Evolutionary conservation across 345 rosid species (phyloP).

Genomic region (Acer yangbiense): DNA sequence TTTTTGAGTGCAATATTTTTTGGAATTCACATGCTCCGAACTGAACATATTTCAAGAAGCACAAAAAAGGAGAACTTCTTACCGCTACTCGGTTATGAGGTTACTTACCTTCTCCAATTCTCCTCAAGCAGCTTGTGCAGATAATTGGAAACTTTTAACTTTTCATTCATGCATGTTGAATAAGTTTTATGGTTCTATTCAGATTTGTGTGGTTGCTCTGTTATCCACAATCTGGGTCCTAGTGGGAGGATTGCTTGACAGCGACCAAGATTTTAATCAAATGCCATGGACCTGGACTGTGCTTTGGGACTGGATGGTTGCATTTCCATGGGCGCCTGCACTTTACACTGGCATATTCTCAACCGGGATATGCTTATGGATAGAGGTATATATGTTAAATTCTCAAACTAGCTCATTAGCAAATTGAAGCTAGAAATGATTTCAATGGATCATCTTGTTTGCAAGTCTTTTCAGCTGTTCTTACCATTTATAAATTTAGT

Average conservation of each 20-base stretch:
- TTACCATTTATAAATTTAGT: neutral
- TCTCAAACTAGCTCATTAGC: neutral
- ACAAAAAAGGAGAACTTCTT: conserved; percentile 26
- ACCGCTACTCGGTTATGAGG: conserved; percentile 33
- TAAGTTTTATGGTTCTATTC: neutral
- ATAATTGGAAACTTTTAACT: neutral
- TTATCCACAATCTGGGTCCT: conserved; percentile 27
- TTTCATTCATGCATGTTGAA: neutral
- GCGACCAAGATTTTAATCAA: conserved; percentile 16
- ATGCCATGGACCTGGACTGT: conserved; percentile 12
- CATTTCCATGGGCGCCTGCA: conserved; percentile 33
- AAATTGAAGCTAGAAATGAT: neutral
- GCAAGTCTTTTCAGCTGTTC: neutral
- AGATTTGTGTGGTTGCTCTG: conserved; percentile 31
- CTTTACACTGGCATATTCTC: conserved; percentile 31
- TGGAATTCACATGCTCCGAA: conserved; percentile 34
- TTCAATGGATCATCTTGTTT: neutral
- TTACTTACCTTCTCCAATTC: neutral
- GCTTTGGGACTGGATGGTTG: conserved; percentile 22
- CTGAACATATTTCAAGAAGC: conserved; percentile 29
- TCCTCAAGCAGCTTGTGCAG: neutral
- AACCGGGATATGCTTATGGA: conserved; percentile 29
- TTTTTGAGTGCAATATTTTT: conserved; percentile 34
- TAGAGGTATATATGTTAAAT: conserved; percentile 18
- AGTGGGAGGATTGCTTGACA: conserved; percentile 21